Evolutionary conservation across 306 rosid genomes (phyloP).

Genomic region (Phaseolus lunatus): DNA sequence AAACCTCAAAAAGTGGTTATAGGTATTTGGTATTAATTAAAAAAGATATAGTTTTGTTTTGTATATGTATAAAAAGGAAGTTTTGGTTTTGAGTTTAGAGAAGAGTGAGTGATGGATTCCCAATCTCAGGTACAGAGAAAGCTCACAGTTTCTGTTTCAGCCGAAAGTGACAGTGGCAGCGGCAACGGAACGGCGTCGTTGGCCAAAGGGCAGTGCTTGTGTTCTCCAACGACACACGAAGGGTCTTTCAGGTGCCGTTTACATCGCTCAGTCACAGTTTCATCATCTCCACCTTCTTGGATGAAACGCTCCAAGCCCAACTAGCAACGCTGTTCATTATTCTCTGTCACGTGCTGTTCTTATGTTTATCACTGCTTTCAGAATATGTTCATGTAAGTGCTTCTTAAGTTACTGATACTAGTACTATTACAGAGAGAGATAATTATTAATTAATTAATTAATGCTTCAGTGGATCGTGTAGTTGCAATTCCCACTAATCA

Average conservation of each 20-base stretch:
- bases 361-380: neutral
- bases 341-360: neutral
- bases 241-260: constrained; percentile 93
- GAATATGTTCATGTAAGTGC: neutral
- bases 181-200: constrained; percentile 44
- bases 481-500: neutral
- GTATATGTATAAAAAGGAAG: neutral
- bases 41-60: no score
- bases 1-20: no score
- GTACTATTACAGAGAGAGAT: neutral
- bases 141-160: constrained; percentile 58
- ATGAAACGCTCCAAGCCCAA: constrained; percentile 69
- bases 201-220: constrained; percentile 79
- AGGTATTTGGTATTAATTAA: no score
- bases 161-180: constrained; percentile 48
- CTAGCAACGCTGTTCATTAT: constrained; percentile 27
- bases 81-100: neutral
- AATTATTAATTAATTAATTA: neutral
- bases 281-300: constrained; percentile 67
- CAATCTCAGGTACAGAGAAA: constrained; percentile 33
- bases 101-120: constrained; percentile 61
- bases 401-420: neutral
- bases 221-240: constrained; percentile 91
- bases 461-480: neutral
- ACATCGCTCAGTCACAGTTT: constrained; percentile 61